Conservation (phyloP, 768 basidiomycete species). For the Boletus pseudo-olivaceus region DNA sequence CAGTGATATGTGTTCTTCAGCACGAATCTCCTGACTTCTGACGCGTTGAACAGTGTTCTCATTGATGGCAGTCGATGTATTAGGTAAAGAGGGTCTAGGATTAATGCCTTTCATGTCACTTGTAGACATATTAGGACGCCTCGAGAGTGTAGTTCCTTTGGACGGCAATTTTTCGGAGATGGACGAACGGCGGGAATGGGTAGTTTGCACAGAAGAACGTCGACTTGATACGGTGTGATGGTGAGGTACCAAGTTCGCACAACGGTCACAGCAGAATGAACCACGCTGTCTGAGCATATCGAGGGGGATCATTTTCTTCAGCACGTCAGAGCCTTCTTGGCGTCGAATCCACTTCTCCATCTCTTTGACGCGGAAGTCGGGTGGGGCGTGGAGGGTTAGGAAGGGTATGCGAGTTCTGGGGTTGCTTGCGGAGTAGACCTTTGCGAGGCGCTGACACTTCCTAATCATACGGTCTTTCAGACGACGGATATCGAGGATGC, state of each 20-base stretch:
- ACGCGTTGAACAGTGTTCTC: conserved; percentile 11
- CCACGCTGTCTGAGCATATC: conserved; percentile 26
- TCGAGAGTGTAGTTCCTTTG: conserved; percentile 13
- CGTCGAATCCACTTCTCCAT: conserved; percentile 75
- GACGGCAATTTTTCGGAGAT: conserved; percentile 16
- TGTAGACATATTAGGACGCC: conserved; percentile 17
- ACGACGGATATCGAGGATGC: conserved; percentile 69
- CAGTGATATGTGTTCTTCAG: conserved; percentile 18
- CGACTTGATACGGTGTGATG: conserved; percentile 27
- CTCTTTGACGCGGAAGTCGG: conserved; percentile 72
- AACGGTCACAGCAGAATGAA: conserved; percentile 34
- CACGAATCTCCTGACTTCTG: conserved; percentile 10
- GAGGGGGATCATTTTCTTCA: conserved; percentile 18
- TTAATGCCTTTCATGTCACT: conserved; percentile 1
- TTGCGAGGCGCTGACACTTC: conserved; percentile 67
- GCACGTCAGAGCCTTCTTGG: conserved; percentile 33
- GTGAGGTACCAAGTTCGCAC: conserved; percentile 33
- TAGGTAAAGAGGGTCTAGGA: conserved; percentile 10
- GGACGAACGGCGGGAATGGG: conserved; percentile 26
- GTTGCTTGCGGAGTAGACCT: conserved; percentile 38
- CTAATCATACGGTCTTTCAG: conserved; percentile 81
- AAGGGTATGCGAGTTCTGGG: conserved; percentile 46
- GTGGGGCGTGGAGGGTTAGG: conserved; percentile 63
- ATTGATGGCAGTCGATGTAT: conserved; percentile 7
- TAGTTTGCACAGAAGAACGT: conserved; percentile 25